These are phyloP conservation scores for Psilocybe subaeruginosa DNA, from an alignment of 768 basidiomycete genomes.

Conservation along the genomic window DNA sequence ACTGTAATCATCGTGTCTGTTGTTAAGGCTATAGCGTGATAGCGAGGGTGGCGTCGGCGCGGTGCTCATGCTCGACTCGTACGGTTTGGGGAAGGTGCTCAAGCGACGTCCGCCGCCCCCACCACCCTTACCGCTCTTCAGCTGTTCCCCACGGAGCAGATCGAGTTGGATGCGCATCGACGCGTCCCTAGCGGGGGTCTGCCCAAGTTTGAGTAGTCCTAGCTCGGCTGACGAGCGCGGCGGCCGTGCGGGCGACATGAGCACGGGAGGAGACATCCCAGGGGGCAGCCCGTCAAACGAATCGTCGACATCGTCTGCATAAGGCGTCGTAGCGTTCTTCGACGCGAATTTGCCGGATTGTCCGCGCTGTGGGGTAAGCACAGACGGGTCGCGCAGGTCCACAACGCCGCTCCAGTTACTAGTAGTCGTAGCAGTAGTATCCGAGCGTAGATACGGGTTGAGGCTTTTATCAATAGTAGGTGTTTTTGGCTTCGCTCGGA, in stretches of 20 bases:
- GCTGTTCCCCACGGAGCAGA: constrained; percentile 58
- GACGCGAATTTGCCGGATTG: constrained; percentile 32
- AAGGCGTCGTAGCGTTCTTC: constrained; percentile 24
- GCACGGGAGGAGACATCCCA: constrained; percentile 60
- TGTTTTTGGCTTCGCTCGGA: constrained; percentile 56
- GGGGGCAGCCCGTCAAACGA: constrained; percentile 56
- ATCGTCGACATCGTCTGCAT: constrained; percentile 48
- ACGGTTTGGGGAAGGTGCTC: constrained; percentile 29
- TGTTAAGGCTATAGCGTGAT: constrained; percentile 52
- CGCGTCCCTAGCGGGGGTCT: constrained; percentile 75
- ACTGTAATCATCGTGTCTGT: constrained; percentile 42
- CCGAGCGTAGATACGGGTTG: constrained; percentile 65
- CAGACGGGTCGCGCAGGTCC: constrained; percentile 62
- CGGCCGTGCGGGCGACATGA: constrained; percentile 60
- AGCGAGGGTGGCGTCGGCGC: constrained; percentile 74
- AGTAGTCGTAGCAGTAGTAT: constrained; percentile 48
- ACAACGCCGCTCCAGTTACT: constrained; percentile 75
- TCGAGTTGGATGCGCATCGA: constrained; percentile 69
- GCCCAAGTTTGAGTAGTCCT: constrained; percentile 47
- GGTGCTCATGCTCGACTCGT: constrained; percentile 66
- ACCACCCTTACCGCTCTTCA: constrained; percentile 31
- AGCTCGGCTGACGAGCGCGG: constrained; percentile 51
- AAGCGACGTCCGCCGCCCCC: constrained; percentile 24
- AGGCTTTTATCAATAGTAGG: constrained; percentile 53
- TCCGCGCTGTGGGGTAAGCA: constrained; percentile 43